Evolutionary conservation across 2,329 filamentous ascomycete genomes (phyloP).

Genomic region (Exophiala bonariae): DNA sequence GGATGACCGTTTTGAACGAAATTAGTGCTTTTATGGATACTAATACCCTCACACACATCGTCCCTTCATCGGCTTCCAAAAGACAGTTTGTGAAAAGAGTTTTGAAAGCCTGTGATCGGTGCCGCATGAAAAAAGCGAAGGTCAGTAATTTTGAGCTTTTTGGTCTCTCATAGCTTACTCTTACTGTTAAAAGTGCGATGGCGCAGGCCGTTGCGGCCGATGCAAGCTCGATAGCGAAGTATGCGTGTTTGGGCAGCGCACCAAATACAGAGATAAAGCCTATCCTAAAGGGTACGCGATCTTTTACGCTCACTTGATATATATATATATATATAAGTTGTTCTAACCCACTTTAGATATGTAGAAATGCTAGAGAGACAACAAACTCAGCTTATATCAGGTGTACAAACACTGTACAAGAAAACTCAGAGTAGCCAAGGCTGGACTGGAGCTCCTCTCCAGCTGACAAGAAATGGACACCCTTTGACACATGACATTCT

Average conservation of each 20-base stretch:
- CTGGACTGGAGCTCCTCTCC: slow-evolving; percentile 57
- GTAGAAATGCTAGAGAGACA: slow-evolving; percentile 69
- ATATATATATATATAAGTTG: not conserved
- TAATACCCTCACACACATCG: too few species aligned
- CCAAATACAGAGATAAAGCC: slow-evolving; percentile 66
- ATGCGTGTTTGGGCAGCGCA: slow-evolving; percentile 65
- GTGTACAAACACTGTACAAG: slow-evolving; percentile 61
- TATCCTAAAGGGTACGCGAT: slow-evolving; percentile 63
- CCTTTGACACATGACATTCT: slow-evolving; percentile 66
- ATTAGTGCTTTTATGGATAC: too few species aligned
- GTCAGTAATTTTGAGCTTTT: slow-evolving; percentile 35
- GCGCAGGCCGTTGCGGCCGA: slow-evolving; percentile 60
- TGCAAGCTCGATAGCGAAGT: slow-evolving; percentile 65
- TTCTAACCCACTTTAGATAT: slow-evolving; percentile 54
- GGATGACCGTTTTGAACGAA: too few species aligned
- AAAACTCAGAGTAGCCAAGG: slow-evolving; percentile 51
- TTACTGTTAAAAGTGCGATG: slow-evolving; percentile 56
- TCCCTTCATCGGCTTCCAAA: too few species aligned
- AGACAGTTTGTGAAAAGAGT: too few species aligned
- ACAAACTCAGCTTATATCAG: slow-evolving; percentile 61
- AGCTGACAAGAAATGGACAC: slow-evolving; percentile 52
- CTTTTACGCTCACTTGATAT: not conserved
- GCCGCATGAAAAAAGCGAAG: slow-evolving; percentile 67
- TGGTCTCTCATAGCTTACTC: slow-evolving; percentile 1
- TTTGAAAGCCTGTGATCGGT: slow-evolving; percentile 67